These are phyloP conservation scores for Fusarium sp. DNA, from an alignment of 2,329 filamentous ascomycete genomes.

Conservation along the genomic window DNA sequence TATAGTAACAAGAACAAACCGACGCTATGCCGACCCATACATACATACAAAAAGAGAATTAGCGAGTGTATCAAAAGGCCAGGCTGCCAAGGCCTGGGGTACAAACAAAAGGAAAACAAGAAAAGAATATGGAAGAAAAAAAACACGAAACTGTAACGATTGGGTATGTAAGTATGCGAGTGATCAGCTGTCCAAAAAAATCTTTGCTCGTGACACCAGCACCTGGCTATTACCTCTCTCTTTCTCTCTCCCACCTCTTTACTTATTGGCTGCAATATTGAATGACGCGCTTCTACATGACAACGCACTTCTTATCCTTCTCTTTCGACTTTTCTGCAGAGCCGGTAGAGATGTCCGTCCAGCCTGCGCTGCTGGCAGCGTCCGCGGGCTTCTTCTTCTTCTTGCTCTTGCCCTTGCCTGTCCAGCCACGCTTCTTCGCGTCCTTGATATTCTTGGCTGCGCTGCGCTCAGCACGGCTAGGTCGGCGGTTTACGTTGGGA, in stretches of 20 bases:
- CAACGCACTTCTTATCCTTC: constrained; percentile 66
- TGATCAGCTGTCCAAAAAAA: constrained; percentile 25
- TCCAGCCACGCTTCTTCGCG: constrained; percentile 72
- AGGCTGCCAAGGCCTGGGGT: neutral
- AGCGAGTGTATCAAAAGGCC: constrained; percentile 32
- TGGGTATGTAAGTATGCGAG: constrained; percentile 38
- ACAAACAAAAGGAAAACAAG: constrained; percentile 8
- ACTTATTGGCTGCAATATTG: constrained; percentile 11
- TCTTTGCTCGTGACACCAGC: constrained; percentile 13
- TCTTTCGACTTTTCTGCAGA: constrained; percentile 54
- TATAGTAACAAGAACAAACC: neutral
- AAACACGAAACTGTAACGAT: constrained; percentile 32
- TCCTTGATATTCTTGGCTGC: constrained; percentile 75
- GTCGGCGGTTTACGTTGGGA: constrained; percentile 63
- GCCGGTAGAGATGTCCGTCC: constrained; percentile 66
- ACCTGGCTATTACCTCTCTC: constrained; percentile 26
- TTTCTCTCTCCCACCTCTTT: neutral
- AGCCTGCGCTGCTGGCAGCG: constrained; percentile 62
- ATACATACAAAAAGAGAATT: constrained; percentile 28
- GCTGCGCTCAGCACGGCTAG: constrained; percentile 72
- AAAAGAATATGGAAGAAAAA: neutral
- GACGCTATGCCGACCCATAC: constrained; percentile 36
- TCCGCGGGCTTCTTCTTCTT: constrained; percentile 60
- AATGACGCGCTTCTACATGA: constrained; percentile 62
- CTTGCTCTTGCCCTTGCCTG: constrained; percentile 56